Evolutionary conservation across 2,329 filamentous ascomycete species (phyloP).

Genomic region (Fusarium sp.): DNA sequence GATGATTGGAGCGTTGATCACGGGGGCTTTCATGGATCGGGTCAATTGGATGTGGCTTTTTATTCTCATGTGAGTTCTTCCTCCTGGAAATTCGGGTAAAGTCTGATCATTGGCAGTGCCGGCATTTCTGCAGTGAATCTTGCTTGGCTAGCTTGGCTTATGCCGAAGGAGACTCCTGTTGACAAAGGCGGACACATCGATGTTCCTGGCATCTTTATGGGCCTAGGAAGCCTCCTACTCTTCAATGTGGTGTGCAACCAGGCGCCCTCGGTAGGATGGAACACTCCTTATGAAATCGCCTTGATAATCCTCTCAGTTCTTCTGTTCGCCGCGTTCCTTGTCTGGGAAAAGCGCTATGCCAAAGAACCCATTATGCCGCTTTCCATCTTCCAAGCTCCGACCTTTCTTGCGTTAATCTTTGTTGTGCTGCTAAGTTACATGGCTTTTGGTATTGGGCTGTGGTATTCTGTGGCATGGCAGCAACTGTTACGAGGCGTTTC

Average conservation of each 20-base stretch:
- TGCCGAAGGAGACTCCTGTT: slow-evolving; percentile 37
- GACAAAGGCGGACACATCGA: slow-evolving; percentile 46
- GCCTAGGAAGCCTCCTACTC: slow-evolving; percentile 56
- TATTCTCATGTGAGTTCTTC: slow-evolving; percentile 1
- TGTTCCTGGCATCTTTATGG: slow-evolving; percentile 32
- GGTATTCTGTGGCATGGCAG: slow-evolving; percentile 61
- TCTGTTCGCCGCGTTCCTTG: slow-evolving; percentile 48
- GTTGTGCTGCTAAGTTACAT: slow-evolving; percentile 61
- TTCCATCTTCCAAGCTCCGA: slow-evolving; percentile 57
- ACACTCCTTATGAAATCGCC: slow-evolving; percentile 55
- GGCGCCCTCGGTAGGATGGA: slow-evolving; percentile 60
- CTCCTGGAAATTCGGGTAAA: fast-evolving
- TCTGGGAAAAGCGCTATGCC: slow-evolving; percentile 57
- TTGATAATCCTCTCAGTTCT: slow-evolving; percentile 53
- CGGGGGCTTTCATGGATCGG: neutral
- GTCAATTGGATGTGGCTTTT: slow-evolving; percentile 14
- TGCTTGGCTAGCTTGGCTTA: slow-evolving; percentile 7
- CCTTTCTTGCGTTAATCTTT: slow-evolving; percentile 56
- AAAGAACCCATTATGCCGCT: slow-evolving; percentile 59
- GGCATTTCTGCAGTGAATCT: slow-evolving; percentile 11
- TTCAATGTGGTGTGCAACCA: slow-evolving; percentile 65
- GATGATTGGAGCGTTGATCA: neutral
- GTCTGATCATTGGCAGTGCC: neutral
- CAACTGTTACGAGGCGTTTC: slow-evolving; percentile 55
- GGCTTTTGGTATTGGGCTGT: slow-evolving; percentile 60